These are phyloP conservation scores for Petunia hybrid DNA, from an alignment of 305 asterid species.

Conservation along the genomic window DNA sequence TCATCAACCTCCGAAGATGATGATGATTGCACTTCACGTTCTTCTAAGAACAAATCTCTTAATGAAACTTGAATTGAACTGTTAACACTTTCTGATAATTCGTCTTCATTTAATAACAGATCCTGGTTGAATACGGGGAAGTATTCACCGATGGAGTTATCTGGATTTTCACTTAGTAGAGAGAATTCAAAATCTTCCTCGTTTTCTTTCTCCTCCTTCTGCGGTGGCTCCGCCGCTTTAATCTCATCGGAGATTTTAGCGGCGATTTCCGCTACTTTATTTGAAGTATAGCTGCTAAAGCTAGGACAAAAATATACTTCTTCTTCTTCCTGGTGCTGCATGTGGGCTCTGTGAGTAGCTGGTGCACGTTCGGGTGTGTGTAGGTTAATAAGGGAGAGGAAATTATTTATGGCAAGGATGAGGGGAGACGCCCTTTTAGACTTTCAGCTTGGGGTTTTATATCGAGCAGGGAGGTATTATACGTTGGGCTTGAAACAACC, in stretches of 20 bases:
- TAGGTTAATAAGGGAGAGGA: background rate
- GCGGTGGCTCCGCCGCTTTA: background rate
- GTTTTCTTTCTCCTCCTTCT: conserved; percentile 5
- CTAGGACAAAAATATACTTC: conserved; percentile 48
- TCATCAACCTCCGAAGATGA: conserved; percentile 80
- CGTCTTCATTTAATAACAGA: conserved; percentile 34
- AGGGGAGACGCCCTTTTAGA: background rate
- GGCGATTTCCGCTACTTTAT: conserved; percentile 54
- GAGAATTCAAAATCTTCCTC: conserved; percentile 64
- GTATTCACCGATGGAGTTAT: conserved; percentile 37
- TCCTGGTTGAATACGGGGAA: conserved; percentile 61
- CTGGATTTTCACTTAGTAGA: conserved; percentile 38
- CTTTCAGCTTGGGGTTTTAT: conserved; percentile 18
- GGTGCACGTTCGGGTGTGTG: conserved; percentile 10
- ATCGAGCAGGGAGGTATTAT: background rate
- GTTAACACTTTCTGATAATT: conserved; percentile 20
- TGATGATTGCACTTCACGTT: conserved; percentile 39
- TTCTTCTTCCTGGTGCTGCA: conserved; percentile 2
- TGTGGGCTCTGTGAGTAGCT: background rate
- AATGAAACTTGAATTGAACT: conserved; percentile 44
- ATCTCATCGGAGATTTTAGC: conserved; percentile 45
- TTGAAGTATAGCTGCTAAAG: conserved; percentile 62
- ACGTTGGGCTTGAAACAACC: too few relatives aligned
- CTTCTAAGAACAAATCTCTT: conserved; percentile 45
- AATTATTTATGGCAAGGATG: conserved; percentile 12